Conservation (phyloP, 768 basidiomycete species). For the Suillus occidentalis region DNA sequence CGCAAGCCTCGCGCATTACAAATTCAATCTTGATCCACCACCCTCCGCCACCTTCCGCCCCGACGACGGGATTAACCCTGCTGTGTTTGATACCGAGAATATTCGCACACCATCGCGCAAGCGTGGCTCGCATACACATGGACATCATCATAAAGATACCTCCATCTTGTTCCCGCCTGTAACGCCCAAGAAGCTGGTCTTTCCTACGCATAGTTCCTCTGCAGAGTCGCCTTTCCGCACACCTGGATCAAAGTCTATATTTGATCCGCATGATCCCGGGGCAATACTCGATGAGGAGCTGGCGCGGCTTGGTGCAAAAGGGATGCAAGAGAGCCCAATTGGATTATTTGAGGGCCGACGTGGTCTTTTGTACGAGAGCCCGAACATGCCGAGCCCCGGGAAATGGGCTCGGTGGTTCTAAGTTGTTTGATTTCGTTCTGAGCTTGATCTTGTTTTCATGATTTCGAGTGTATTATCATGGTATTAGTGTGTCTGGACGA, state of each 20-base stretch:
- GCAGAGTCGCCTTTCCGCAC: conserved; percentile 49
- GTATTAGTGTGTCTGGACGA: not conserved
- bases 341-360: conserved; percentile 65
- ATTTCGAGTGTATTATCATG: not conserved
- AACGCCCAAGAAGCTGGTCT: conserved; percentile 45
- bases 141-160: conserved; percentile 14
- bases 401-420: conserved; percentile 55
- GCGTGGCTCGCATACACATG: conserved; percentile 29
- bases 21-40: conserved; percentile 66
- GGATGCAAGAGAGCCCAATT: conserved; percentile 57
- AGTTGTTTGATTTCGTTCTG: conserved; percentile 15
- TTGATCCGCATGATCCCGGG: conserved; percentile 73
- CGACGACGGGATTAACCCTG: conserved; percentile 35
- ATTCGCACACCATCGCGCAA: conserved; percentile 48
- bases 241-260: conserved; percentile 46
- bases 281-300: conserved; percentile 73
- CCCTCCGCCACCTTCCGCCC: conserved; percentile 34
- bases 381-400: conserved; percentile 58
- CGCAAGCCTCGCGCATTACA: conserved; percentile 66
- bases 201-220: conserved; percentile 27
- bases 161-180: conserved; percentile 33
- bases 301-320: conserved; percentile 45
- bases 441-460: conserved; percentile 1
- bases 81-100: conserved; percentile 37
- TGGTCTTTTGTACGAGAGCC: conserved; percentile 70